Conservation (phyloP, 83 land plant species). For the Picea abies region DNA sequence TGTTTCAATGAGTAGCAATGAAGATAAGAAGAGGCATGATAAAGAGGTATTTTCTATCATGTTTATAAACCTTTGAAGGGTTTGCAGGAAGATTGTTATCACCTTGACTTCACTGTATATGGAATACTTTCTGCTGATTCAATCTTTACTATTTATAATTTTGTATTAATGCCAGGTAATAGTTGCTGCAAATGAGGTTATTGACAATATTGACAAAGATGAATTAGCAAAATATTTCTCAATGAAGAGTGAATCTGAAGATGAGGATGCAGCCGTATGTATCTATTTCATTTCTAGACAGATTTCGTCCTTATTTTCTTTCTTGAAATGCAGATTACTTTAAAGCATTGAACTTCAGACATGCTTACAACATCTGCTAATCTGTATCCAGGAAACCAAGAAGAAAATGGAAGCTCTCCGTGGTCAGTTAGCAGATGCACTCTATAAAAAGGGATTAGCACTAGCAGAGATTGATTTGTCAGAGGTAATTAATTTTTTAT, state of each 20-base stretch:
- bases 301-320: not conserved
- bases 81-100: not conserved
- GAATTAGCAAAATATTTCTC: constrained; percentile 68
- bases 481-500: constrained; percentile 26
- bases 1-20: constrained; percentile 30
- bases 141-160: not conserved
- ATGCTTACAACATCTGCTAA: not conserved
- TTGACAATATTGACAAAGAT: constrained; percentile 65
- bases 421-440: constrained; percentile 62
- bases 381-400: constrained; percentile 50
- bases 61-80: not conserved
- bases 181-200: constrained; percentile 63
- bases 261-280: constrained; percentile 60
- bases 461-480: constrained; percentile 43
- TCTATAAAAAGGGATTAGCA: constrained; percentile 70
- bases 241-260: constrained; percentile 66
- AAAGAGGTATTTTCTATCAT: constrained; percentile 34
- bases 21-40: constrained; percentile 33
- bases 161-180: constrained; percentile 44
- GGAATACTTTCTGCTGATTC: constrained; percentile 15
- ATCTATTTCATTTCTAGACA: not conserved
- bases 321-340: not conserved
- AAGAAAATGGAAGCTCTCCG: constrained; percentile 77
- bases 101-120: not conserved
- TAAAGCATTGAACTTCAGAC: not conserved